Conservation (phyloP, 2,329 filamentous ascomycete species). For the Arthrobotrys pseudoclavata region DNA sequence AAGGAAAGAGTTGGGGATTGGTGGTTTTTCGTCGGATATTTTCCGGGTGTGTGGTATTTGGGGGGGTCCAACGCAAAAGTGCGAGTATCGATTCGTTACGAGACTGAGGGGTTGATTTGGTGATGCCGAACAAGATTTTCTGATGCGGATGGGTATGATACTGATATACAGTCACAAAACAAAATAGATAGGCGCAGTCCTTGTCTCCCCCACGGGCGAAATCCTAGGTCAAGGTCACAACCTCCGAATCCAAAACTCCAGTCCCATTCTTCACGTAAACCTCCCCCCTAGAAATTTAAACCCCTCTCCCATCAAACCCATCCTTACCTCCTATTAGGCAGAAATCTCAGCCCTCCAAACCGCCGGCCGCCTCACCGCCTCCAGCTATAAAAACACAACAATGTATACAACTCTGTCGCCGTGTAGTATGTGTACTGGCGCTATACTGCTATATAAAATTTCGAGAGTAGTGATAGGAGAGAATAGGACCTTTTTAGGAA, state of each 20-base stretch:
- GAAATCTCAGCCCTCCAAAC: constrained; percentile 83
- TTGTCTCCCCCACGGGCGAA: constrained; percentile 78
- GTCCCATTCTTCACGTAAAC: constrained; percentile 78
- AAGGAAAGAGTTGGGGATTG: too few relatives aligned
- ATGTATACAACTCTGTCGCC: constrained; percentile 87
- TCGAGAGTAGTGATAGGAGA: constrained; percentile 81
- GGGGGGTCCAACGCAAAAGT: not conserved
- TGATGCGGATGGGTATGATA: too few relatives aligned
- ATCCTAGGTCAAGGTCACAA: constrained; percentile 81
- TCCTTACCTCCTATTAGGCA: constrained; percentile 69
- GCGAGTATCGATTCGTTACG: too few relatives aligned
- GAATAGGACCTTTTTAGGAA: constrained; percentile 80
- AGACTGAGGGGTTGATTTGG: too few relatives aligned
- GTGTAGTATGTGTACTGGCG: constrained; percentile 85
- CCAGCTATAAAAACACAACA: constrained; percentile 78
- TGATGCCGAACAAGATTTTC: too few relatives aligned
- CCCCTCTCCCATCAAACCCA: too few relatives aligned
- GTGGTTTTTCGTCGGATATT: not conserved
- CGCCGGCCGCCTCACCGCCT: constrained; percentile 78
- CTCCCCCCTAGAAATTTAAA: not conserved
- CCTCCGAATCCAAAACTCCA: constrained; percentile 79
- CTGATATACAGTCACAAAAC: not conserved
- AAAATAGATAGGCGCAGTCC: constrained; percentile 70
- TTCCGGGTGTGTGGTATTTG: not conserved
- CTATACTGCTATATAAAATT: constrained; percentile 81